Evolutionary conservation across 257 asterid species (phyloP).

Genomic region (Dorcoceras hygrometricum): DNA sequence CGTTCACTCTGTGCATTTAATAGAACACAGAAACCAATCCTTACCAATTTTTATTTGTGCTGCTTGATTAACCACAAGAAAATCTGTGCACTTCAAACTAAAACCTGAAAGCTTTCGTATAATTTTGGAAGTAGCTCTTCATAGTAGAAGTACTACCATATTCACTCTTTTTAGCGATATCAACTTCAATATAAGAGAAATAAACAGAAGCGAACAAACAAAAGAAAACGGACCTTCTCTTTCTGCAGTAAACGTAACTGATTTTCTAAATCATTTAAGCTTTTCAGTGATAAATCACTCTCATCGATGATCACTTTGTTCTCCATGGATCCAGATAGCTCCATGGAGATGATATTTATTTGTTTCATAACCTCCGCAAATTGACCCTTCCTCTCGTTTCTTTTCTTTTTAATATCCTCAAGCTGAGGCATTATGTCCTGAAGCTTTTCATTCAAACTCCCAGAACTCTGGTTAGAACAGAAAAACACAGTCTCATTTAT

Average conservation of each 20-base stretch:
- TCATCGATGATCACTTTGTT: conserved; percentile 40
- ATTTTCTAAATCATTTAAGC: conserved; percentile 54
- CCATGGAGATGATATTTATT: conserved; percentile 49
- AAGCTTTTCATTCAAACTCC: conserved; percentile 65
- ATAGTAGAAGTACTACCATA: neutral
- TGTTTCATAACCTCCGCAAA: conserved; percentile 61
- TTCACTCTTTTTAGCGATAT: conserved; percentile 1
- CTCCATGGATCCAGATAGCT: conserved; percentile 48
- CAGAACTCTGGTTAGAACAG: conserved; percentile 47
- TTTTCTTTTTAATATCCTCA: conserved; percentile 60
- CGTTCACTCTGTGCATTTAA: conserved; percentile 51
- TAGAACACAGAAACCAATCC: neutral
- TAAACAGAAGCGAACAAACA: neutral
- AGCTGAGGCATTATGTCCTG: conserved; percentile 55
- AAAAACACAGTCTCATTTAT: conserved; percentile 9
- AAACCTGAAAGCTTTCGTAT: neutral
- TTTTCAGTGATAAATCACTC: conserved; percentile 63
- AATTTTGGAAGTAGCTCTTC: neutral
- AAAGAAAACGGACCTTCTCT: conserved; percentile 52
- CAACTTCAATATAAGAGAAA: conserved; percentile 14
- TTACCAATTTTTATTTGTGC: conserved; percentile 5
- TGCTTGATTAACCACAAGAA: conserved; percentile 15
- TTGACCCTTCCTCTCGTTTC: conserved; percentile 58
- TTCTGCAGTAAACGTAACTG: conserved; percentile 55
- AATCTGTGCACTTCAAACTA: neutral